These are phyloP conservation scores for Hirsutella rhossiliensis DNA, from an alignment of 2,329 filamentous ascomycete genomes.

Conservation along the genomic window DNA sequence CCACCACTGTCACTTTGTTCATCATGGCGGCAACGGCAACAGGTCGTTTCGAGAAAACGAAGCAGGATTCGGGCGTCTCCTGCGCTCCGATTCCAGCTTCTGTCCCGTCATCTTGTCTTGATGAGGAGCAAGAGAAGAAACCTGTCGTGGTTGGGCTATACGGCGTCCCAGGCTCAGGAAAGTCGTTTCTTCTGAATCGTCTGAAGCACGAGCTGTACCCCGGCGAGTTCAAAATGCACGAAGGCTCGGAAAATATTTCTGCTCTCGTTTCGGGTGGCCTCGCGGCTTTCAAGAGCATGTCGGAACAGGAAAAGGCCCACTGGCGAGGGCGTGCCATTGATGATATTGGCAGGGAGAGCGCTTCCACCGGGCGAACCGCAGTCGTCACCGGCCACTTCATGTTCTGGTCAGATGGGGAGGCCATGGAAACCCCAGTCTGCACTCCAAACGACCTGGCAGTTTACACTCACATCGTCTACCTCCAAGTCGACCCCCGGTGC, in stretches of 20 bases:
- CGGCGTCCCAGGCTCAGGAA: slow-evolving; percentile 41
- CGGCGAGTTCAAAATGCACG: slow-evolving; percentile 31
- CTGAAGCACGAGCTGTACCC: slow-evolving; percentile 22
- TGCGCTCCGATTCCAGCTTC: too few species aligned
- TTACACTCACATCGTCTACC: slow-evolving; percentile 48
- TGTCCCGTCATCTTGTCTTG: not conserved
- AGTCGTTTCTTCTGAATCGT: slow-evolving; percentile 30
- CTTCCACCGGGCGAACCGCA: slow-evolving; percentile 18
- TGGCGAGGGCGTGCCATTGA: slow-evolving; percentile 33
- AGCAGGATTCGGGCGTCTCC: too few species aligned
- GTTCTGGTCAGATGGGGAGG: slow-evolving; percentile 34
- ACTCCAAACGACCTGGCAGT: slow-evolving; percentile 31
- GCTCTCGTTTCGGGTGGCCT: slow-evolving; percentile 32
- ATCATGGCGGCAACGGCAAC: not conserved
- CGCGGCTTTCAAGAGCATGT: slow-evolving; percentile 28
- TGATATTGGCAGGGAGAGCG: slow-evolving; percentile 25
- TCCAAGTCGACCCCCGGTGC: slow-evolving; percentile 25
- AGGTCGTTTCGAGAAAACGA: too few species aligned
- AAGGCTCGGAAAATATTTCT: slow-evolving; percentile 38
- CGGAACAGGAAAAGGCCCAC: slow-evolving; percentile 19
- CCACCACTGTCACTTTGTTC: too few species aligned
- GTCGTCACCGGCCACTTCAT: slow-evolving; percentile 44
- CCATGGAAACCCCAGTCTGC: slow-evolving; percentile 18
- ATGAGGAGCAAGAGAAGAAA: slow-evolving; percentile 9
- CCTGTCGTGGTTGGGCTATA: slow-evolving; percentile 39